Evolutionary conservation across 352 stramenopile genomes (phyloP), one percentile per base, ranked within the genome.

Genomic region (Globisporangium irregulare): DNA sequence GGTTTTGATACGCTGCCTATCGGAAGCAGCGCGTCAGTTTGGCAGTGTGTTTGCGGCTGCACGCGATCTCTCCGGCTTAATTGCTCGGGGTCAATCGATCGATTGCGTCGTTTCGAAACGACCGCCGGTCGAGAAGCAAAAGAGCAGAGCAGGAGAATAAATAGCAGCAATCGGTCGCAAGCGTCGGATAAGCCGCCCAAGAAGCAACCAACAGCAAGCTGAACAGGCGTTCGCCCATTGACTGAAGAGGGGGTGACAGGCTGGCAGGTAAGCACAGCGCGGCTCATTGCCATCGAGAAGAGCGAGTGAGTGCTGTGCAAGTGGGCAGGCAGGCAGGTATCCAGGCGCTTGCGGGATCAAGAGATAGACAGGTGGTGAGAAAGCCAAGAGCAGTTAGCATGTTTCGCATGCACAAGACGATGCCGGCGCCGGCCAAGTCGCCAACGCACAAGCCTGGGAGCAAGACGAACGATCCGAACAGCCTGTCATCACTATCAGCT

Each of bases 361-460:
- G 6, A 27, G 14, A 41, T 12, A n/a, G 22, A n/a, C 15, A 50
- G 41, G 15, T 15, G 15, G 41, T 8, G 18, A n/a, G 41, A 50
- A 5, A n/a, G 0, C 15, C 41, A 50, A 50, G 41, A n/a, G 12
- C 5, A 50, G 41, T 50, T 18, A 34, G 14, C 2, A 70, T 70
- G 65, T 70, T 66, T 9, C 65, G 65, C 34, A 25, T 41, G 25
- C 55, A 66, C 65, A 70, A 70, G 57, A 64, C 50, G 24, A 36
- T 64, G 58, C 58, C 65, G 32, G 56, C 32, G 56, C 55, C 64
- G 1, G 15, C 58, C 58, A 70, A 70, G 48, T 66, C 65, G 22
- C 65, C 65, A 24, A 4, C 57, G 32, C 50, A 50, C 51, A 66
- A 62, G 32, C 59, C 27, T 2, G 67, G 38, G 7, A 46, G 38